These are phyloP conservation scores for Mrakia hoshinonis DNA, from an alignment of 768 basidiomycete genomes.

Conservation along the genomic window DNA sequence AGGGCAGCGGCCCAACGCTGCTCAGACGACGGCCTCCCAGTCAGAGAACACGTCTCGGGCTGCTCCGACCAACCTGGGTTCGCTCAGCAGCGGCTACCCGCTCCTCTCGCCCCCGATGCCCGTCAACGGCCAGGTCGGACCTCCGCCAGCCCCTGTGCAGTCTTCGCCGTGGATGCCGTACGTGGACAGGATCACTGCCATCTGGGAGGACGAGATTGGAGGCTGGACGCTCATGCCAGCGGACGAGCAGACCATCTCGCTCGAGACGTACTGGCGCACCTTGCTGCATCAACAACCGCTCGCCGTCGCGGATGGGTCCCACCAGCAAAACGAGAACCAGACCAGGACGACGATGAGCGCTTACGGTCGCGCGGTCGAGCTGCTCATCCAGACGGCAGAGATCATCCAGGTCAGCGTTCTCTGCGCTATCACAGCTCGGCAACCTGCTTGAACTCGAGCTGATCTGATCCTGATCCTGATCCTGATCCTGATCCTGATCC, in stretches of 20 bases:
- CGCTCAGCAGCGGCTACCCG: too few species aligned
- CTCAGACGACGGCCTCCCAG: too few species aligned
- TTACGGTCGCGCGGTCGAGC: not conserved
- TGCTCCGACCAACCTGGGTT: too few species aligned
- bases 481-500: not conserved
- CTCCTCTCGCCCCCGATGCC: too few species aligned
- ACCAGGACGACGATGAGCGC: not conserved
- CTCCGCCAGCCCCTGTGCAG: too few species aligned
- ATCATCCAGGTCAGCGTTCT: not conserved
- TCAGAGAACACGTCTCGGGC: too few species aligned
- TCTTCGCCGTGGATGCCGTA: too few species aligned
- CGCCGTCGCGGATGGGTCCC: not conserved
- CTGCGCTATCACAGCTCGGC: not conserved
- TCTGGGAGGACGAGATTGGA: slow-evolving; percentile 9
- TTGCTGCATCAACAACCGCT: not conserved
- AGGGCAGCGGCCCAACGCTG: too few species aligned
- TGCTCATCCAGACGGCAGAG: slow-evolving; percentile 10
- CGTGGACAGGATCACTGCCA: too few species aligned
- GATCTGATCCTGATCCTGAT: too few species aligned
- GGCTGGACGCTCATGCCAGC: not conserved
- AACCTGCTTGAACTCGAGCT: too few species aligned
- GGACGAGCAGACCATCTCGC: not conserved
- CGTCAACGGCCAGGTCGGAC: too few species aligned
- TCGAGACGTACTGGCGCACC: slow-evolving; percentile 5
- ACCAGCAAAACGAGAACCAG: not conserved